A percentile compares a stretch with the other conserved stretches of the same genome.
Evolutionary conservation across 2,329 filamentous ascomycete species (phyloP).

Genomic region (Trichophyton simii): DNA sequence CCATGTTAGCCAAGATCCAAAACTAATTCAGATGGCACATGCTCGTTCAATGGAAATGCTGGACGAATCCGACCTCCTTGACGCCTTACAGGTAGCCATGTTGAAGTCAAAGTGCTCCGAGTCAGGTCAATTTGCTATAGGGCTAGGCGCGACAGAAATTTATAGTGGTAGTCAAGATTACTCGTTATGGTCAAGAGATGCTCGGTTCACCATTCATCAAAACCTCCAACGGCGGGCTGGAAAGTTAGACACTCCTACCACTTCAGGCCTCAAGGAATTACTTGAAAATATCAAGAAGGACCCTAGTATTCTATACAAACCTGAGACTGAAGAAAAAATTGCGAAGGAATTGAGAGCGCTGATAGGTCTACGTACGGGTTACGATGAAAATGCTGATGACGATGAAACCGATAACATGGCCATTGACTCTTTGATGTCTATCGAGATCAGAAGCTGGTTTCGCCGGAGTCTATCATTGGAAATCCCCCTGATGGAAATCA

Average conservation of each 20-base stretch:
- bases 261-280: neutral
- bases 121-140: neutral
- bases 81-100: constrained; percentile 1
- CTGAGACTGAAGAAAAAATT: neutral
- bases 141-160: neutral
- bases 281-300: neutral
- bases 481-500: neutral
- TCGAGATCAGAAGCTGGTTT: constrained; percentile 15
- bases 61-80: neutral
- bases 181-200: neutral
- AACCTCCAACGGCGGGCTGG: neutral
- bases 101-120: neutral
- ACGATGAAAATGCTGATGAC: neutral
- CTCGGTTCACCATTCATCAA: neutral
- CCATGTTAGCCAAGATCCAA: neutral
- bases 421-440: constrained; percentile 15
- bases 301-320: neutral
- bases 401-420: constrained; percentile 9
- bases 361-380: constrained; percentile 4
- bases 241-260: neutral
- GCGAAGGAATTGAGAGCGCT: constrained; percentile 12
- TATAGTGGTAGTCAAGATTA: neutral
- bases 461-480: constrained; percentile 6
- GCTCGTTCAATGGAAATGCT: constrained; percentile 2
- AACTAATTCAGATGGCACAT: constrained; percentile 9